Base-by-base conservation (phyloP, 441 rosid genomes). In the Mallotus japonicus region DNA sequence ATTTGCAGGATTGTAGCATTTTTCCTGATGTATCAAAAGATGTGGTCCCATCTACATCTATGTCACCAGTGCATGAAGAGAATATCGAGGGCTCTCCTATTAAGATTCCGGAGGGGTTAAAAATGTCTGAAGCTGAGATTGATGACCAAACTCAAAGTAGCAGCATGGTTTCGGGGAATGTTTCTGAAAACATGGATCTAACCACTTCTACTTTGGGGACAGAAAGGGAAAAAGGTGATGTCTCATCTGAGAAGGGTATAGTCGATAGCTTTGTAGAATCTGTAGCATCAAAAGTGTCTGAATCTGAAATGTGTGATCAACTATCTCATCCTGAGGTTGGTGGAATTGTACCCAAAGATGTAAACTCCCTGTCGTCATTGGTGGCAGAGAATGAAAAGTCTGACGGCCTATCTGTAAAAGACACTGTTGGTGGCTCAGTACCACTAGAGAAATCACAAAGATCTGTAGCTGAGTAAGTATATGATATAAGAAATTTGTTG, bases 71-170 rank as follows among this genome's bases (percentile, higher is more conserved):
- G 49, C 15, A 16, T 5, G 50, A 19, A 17, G 68, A 54, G 42
- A 67, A 61, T 17, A 34, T 54, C 1, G 65, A 67, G 65, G 69
- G 32, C 22, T 46, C 59, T 19, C 42, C 58, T 49, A 10, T 24
- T 24, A 72, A 6, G 37, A 37, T 22, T 51, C 57, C 51, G 10
- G 63, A 61, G 44, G 63, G 1, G 53, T 37, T 65, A 65, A 60
- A 72, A 28, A 47, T 11, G 44, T 28, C 62, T 66, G 74, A 78
- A 24, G 57, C 80, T 70, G 73, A 75, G 42, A 20, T 50, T 55
- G 70, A 70, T 34, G 66, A 76, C 13, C 65, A 49, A 72, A 32
- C 32, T 19, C 19, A 14, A 24, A 15, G 46, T n/a, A 14, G 62
- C 28, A 72, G 32, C 67, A 58, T 19, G 15, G 70, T 3, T 37